Evolutionary conservation across 768 basidiomycete species (phyloP).

Genomic region (Boletus insuetus): DNA sequence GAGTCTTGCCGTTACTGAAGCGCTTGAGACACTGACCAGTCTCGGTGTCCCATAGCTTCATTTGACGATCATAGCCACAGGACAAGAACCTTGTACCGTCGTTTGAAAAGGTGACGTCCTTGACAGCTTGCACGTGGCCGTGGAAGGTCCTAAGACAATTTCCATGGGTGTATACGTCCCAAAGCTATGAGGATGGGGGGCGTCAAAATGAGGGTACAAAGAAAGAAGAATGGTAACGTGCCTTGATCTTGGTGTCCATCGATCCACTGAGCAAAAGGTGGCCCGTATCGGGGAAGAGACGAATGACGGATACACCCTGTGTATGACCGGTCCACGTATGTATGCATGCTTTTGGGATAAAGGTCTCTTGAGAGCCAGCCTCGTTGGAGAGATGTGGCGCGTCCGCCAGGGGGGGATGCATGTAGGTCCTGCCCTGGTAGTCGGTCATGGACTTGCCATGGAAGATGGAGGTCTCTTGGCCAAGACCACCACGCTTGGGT

Average conservation of each 20-base stretch:
- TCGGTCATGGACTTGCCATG: constrained; percentile 96
- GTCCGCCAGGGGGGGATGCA: constrained; percentile 87
- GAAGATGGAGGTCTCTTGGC: constrained; percentile 92
- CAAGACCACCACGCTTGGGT: constrained; percentile 73
- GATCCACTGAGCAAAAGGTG: constrained; percentile 92
- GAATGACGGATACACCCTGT: constrained; percentile 90
- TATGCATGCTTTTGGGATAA: constrained; percentile 92
- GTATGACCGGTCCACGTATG: constrained; percentile 99
- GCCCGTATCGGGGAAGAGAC: constrained; percentile 88
- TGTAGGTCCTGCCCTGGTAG: constrained; percentile 98
- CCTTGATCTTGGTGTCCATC: constrained; percentile 99
- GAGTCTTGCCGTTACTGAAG: constrained; percentile 97
- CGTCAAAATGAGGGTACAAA: constrained; percentile 2
- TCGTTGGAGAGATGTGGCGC: constrained; percentile 82
- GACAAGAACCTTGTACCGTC: constrained; percentile 87
- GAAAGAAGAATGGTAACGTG: constrained; percentile 26
- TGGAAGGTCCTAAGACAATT: constrained; percentile 97
- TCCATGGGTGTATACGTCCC: constrained; percentile 97
- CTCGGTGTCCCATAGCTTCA: constrained; percentile 99
- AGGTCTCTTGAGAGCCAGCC: constrained; percentile 82
- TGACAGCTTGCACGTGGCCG: constrained; percentile 94
- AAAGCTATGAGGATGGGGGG: constrained; percentile 58
- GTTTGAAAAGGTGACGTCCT: constrained; percentile 94
- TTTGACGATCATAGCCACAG: constrained; percentile 92
- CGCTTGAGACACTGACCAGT: constrained; percentile 96